These are phyloP conservation scores for Fagus sylvatica DNA, from an alignment of 306 rosid species.

Conservation along the genomic window DNA sequence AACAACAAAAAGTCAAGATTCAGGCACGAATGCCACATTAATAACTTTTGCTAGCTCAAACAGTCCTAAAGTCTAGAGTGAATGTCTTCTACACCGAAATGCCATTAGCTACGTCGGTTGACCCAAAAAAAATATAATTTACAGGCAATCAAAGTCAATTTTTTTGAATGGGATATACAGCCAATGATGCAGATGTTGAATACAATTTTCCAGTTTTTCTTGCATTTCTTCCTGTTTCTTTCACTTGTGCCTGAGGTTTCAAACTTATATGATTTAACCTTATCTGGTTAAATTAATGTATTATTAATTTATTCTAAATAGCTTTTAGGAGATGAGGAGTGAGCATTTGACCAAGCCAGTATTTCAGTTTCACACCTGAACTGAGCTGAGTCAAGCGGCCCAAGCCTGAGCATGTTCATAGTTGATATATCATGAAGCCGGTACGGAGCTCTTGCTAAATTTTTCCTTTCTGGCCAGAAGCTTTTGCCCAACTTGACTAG, in stretches of 20 bases:
- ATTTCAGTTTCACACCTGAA: slow-evolving; percentile 3
- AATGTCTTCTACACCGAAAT: background rate
- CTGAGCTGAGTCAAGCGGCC: slow-evolving; percentile 1
- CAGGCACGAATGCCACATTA: background rate
- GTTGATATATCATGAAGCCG: background rate
- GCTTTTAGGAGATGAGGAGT: background rate
- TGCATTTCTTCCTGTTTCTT: background rate
- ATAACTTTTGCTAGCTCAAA: background rate
- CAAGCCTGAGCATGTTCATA: background rate
- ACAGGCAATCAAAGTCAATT: slow-evolving; percentile 33
- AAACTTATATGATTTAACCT: background rate
- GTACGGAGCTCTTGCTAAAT: background rate
- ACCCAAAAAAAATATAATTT: background rate
- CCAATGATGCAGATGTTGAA: slow-evolving; percentile 20
- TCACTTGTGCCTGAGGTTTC: background rate
- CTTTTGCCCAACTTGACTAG: background rate
- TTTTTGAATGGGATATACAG: background rate
- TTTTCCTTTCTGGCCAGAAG: background rate
- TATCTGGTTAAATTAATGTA: background rate
- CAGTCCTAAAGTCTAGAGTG: no score
- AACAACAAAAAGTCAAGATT: background rate
- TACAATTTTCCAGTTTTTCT: background rate
- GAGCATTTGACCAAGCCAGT: slow-evolving; percentile 19
- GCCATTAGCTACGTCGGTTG: background rate
- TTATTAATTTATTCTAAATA: background rate